Percentiles rank a stretch among this genome's conserved stretches.
phyloP scores from a whole-genome alignment of 2,329 filamentous ascomycete genomes.

The Neodidymelliopsis sp. region DNA sequence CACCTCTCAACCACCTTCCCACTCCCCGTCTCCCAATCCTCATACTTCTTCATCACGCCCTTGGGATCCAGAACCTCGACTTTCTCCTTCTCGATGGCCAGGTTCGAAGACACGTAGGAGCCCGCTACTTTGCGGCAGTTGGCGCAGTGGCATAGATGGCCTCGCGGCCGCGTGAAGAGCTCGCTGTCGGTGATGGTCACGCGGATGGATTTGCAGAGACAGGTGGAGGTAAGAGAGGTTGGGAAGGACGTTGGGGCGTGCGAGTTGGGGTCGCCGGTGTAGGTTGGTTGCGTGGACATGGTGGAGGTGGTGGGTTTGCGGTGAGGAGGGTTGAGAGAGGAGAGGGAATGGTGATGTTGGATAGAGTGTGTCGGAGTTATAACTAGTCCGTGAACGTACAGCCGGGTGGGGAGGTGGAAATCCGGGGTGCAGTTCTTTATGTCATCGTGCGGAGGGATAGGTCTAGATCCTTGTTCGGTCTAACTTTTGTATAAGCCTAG shows the following conservation, averaged over 20 bases:
- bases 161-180: constrained; percentile 54
- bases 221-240: constrained; percentile 50
- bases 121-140: constrained; percentile 62
- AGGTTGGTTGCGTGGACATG: constrained; percentile 15
- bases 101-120: constrained; percentile 51
- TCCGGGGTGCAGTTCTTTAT: too few relatives aligned
- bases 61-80: constrained; percentile 56
- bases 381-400: too few relatives aligned
- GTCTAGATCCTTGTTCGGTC: too few relatives aligned
- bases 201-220: constrained; percentile 57
- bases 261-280: constrained; percentile 51
- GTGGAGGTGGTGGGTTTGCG: not conserved
- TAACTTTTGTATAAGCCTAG: too few relatives aligned
- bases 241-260: constrained; percentile 46
- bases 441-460: too few relatives aligned
- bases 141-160: constrained; percentile 58
- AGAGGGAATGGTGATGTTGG: not conserved
- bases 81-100: constrained; percentile 55
- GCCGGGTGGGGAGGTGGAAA: too few relatives aligned
- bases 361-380: not conserved
- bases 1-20: constrained; percentile 55
- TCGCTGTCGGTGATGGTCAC: constrained; percentile 58
- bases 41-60: constrained; percentile 55
- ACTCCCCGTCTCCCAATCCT: constrained; percentile 55
- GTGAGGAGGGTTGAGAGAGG: not conserved